Percentiles rank a stretch among this genome's conserved stretches.
Conservation (phyloP, 108 stramenopile genomes). For the Aurantiochytrium sp. region DNA sequence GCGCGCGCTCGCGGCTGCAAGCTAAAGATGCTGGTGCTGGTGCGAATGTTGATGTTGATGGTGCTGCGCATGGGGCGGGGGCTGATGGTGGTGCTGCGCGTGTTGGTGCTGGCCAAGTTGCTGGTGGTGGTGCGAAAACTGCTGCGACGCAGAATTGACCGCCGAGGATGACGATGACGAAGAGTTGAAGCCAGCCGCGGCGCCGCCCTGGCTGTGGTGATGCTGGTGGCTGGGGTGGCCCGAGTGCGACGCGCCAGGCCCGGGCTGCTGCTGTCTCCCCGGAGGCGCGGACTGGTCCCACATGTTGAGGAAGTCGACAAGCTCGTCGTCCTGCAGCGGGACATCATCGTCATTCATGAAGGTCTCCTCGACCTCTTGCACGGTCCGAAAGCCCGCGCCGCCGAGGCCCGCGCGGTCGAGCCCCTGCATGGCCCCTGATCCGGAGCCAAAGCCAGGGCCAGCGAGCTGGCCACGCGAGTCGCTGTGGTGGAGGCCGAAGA, state of each 20-base stretch:
- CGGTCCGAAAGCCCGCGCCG: not conserved
- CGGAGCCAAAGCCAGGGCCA: not conserved
- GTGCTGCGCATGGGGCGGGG: too few species aligned
- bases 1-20: too few species aligned
- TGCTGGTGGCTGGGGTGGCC: not conserved
- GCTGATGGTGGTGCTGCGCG: not conserved
- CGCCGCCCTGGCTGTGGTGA: not conserved
- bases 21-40: too few species aligned
- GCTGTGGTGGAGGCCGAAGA: not conserved
- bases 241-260: not conserved
- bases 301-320: conserved; percentile 23
- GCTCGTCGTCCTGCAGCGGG: not conserved
- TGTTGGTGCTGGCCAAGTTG: not conserved
- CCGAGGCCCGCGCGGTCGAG: not conserved
- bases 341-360: conserved; percentile 7
- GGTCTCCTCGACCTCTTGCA: conserved; percentile 10
- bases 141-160: not conserved
- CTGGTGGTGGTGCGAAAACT: not conserved
- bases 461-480: not conserved
- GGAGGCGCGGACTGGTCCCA: conserved; percentile 12
- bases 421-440: not conserved
- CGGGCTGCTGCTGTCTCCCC: not conserved
- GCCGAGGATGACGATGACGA: too few species aligned
- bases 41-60: not conserved
- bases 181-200: too few species aligned